Evolutionary conservation across 2,329 filamentous ascomycete genomes (phyloP).

Genomic region (Colletotrichum magnum): DNA sequence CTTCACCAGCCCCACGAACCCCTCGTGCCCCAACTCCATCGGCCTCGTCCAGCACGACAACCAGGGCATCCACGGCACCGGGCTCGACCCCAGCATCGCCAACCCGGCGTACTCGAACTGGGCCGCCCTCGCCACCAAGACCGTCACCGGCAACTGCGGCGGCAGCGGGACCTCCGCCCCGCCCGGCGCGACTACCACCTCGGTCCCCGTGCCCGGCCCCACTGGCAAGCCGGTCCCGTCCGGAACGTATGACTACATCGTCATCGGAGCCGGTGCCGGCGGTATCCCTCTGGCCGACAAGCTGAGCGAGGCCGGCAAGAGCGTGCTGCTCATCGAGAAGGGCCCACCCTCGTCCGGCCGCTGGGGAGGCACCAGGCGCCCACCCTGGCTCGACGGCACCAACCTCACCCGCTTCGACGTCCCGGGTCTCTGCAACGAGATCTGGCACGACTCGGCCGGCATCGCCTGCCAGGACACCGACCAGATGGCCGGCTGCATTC

Average conservation of each 20-base stretch:
- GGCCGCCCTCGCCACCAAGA: slow-evolving; percentile 60
- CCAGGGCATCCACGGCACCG: slow-evolving; percentile 63
- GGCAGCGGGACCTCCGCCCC: slow-evolving; percentile 46
- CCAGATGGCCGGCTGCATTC: slow-evolving; percentile 79
- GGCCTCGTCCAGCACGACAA: slow-evolving; percentile 69
- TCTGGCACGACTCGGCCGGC: slow-evolving; percentile 74
- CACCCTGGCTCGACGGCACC: slow-evolving; percentile 72
- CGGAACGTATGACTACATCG: slow-evolving; percentile 72
- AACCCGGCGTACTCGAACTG: slow-evolving; percentile 59
- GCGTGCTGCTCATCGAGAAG: slow-evolving; percentile 74
- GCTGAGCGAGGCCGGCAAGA: slow-evolving; percentile 75
- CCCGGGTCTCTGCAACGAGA: slow-evolving; percentile 79
- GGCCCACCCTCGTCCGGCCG: slow-evolving; percentile 74
- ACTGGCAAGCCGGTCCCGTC: slow-evolving; percentile 52
- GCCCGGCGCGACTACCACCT: slow-evolving; percentile 37
- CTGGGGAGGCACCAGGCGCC: slow-evolving; percentile 73
- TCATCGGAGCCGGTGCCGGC: slow-evolving; percentile 74
- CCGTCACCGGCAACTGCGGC: slow-evolving; percentile 53
- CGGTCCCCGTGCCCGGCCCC: slow-evolving; percentile 42
- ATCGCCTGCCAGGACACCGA: slow-evolving; percentile 79
- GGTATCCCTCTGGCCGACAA: slow-evolving; percentile 74
- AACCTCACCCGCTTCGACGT: slow-evolving; percentile 80
- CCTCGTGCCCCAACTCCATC: slow-evolving; percentile 59
- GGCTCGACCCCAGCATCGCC: slow-evolving; percentile 52
- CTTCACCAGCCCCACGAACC: slow-evolving; percentile 57